Evolutionary conservation across 495 filamentous ascomycete species (phyloP), one percentile per base, ranked within the genome.

Genomic region (Aspergillus hancockii): DNA sequence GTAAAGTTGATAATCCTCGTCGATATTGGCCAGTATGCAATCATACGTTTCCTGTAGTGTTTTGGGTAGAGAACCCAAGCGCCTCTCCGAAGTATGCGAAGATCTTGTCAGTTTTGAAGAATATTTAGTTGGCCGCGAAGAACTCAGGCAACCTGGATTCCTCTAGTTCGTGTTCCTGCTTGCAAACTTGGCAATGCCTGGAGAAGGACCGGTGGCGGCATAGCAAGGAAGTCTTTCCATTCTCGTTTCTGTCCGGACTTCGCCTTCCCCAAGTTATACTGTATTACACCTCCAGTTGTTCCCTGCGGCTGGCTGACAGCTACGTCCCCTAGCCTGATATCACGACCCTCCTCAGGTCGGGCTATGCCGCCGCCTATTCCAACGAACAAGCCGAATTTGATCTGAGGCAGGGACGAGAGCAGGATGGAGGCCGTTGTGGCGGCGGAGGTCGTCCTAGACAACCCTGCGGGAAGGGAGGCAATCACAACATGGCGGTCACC

Each of bases 301-400:
- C 30, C 41, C 18, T 45, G n/a, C 9, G 64, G 58, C 38, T 60
- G 40, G 52, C 77, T 71, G 25, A 80, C 66, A 4, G 78, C 75
- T 34, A 80, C 61, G 58, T 80, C 78, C 18, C 79, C 79, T 8
- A 81, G 72, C 9, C 71, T 71, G 8, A 82, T 71, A 61, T 81
- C 76, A 38, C 25, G 49, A 19, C 25, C 49, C 16, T 67, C 38
- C 18, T 65, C 58, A 9, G 16, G n/a, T 32, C 52, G 72, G 9
- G 78, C 74, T 5, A 70, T 67, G 3, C 76, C 78, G 19, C 75
- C 77, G 8, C 72, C 78, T 34, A 81, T 79, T 18, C 79, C 79
- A 5, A 84, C 78, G 65, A 83, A 76, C 23, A 83, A 64, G 30
- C 70, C 58, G 52, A 78, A 60, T 21, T 70, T 57, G 19, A 83